A percentile compares a stretch with the other conserved stretches of the same genome.
Conservation (phyloP, 495 filamentous ascomycete genomes). For the Lasiosphaeriaceae sp. region DNA sequence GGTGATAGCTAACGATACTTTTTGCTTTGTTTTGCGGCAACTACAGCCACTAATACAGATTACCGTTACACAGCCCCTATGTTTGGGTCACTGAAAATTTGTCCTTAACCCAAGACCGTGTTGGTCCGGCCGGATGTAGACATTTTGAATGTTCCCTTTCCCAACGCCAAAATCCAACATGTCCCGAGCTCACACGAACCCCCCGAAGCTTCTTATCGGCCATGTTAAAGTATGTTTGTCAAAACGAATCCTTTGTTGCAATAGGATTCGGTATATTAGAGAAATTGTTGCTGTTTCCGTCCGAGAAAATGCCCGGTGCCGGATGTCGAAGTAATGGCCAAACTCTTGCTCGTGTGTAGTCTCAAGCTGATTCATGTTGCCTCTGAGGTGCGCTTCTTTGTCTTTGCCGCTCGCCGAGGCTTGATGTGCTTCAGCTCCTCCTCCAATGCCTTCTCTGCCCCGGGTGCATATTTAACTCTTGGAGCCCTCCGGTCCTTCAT, state of each 20-base stretch:
- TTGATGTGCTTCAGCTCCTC: constrained; percentile 25
- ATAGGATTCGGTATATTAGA: neutral
- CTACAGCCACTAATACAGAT: too few relatives aligned
- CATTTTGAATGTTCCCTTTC: too few relatives aligned
- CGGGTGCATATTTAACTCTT: constrained; percentile 26
- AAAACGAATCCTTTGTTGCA: neutral
- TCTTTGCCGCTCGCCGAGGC: neutral
- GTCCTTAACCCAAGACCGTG: too few relatives aligned
- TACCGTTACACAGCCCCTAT: too few relatives aligned
- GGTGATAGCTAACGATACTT: too few relatives aligned
- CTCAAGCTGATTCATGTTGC: neutral
- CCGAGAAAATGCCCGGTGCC: neutral
- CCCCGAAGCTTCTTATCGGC: neutral
- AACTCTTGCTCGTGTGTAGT: too few relatives aligned
- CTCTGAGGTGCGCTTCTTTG: neutral
- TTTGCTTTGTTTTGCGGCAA: too few relatives aligned
- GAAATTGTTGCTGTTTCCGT: neutral
- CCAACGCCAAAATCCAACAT: too few relatives aligned
- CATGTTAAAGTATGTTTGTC: neutral
- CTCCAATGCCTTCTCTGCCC: constrained; percentile 22
- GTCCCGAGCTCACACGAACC: neutral
- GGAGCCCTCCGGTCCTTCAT: constrained; percentile 16
- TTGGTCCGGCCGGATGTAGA: too few relatives aligned
- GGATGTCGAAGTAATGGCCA: too few relatives aligned
- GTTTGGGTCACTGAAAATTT: too few relatives aligned